phyloP scores from a whole-genome alignment of 2,329 filamentous ascomycete species.

The Calonectria hawksworthii region DNA sequence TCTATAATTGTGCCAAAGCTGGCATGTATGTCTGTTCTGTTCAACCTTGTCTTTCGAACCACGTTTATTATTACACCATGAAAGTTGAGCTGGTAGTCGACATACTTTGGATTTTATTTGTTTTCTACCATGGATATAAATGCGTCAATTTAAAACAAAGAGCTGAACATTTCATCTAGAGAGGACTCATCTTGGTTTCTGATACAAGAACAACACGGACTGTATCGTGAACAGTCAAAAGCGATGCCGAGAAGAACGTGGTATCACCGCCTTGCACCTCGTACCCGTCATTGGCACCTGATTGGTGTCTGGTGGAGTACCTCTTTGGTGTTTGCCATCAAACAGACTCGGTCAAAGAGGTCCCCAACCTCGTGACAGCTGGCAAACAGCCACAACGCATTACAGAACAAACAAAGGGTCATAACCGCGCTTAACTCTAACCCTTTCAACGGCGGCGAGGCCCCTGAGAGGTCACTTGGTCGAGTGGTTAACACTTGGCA shows the following conservation, averaged over 20 bases:
- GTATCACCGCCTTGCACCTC: neutral
- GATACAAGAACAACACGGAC: neutral
- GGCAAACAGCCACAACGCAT: neutral
- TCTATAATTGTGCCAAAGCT: neutral
- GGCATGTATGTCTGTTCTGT: neutral
- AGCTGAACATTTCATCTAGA: neutral
- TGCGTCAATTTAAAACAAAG: neutral
- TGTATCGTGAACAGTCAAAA: neutral
- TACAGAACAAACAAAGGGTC: neutral
- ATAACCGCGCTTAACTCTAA: neutral
- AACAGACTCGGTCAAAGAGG: neutral
- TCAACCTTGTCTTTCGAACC: neutral
- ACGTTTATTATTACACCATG: neutral
- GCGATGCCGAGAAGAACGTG: neutral
- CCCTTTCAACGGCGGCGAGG: constrained; percentile 26
- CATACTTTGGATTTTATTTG: neutral
- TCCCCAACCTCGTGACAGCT: neutral
- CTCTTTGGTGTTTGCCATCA: neutral
- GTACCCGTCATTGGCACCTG: neutral
- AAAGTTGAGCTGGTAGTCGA: neutral
- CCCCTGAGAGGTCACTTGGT: constrained; percentile 17
- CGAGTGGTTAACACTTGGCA: constrained; percentile 7
- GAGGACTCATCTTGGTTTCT: neutral
- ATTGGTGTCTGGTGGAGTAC: neutral
- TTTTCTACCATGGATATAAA: neutral